Base-by-base conservation (phyloP, 495 filamentous ascomycete genomes). In the Polyplosphaeria fusca region DNA sequence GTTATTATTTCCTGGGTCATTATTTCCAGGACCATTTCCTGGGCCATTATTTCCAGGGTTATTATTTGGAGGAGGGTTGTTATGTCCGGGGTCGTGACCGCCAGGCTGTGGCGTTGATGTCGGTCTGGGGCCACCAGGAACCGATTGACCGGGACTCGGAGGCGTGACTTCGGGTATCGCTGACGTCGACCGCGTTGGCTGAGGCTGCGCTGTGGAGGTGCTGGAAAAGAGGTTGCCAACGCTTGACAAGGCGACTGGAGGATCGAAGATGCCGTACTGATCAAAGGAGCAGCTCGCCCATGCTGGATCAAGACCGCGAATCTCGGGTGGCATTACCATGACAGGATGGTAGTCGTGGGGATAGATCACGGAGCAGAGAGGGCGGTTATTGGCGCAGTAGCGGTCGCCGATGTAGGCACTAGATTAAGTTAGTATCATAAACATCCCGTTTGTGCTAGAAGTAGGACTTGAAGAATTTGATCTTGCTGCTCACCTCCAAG, bases 231-330 rank as follows among this genome's bases (percentile, higher is more conserved):
- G n/a, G 25, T 50, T 39, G 1, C 47, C 47, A 2, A 54, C 51
- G 11, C 39, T 54, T 14, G 26, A 16, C 1, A 54, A 48, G 35
- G 60, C 55, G 18, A 54, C 22, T 13, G 60, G 60, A 2, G 60
- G 60, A 44, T 63, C 60, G 26, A 46, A 63, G 14, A 47, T 20
- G 11, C 54, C 60, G 13, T 55, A 52, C 48, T 40, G 37, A 25
- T 58, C 48, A 5, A 58, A 52, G 9, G 20, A 28, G 44, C 60
- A 63, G 2, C 28, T 47, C 41, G 44, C 48, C 60, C 60, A 63
- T 12, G 46, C 47, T 5, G 54, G 48, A 28, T 63, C 60, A 13
- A 63, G 42, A 32, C 38, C 24, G 2, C 60, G 60, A 7, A 63
- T 48, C 37, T 63, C 30, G 9, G 40, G 30, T 4, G 60, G 60